Evolutionary conservation across 169 alveolate species (phyloP), one percentile per base, ranked within the genome.

Genomic region (Plasmodium adleri): DNA sequence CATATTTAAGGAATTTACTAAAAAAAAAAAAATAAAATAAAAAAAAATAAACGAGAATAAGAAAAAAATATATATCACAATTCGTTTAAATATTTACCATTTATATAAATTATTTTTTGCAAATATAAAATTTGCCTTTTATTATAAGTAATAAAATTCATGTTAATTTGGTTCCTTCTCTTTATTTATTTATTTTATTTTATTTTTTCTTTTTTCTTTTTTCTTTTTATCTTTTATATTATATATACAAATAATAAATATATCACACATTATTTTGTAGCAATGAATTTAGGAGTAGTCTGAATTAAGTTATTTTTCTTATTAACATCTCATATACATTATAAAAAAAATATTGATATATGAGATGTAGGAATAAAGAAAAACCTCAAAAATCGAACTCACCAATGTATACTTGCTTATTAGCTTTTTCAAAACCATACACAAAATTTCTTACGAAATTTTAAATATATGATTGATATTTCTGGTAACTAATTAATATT

Each of bases 381-480:
- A 85, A 85, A 85, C 72, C 91, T 85, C 91, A 85, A 85, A 85
- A 85, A 85, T 85, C 76, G 91, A 68, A 85, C 91, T 85, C 91
- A 85, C 78, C 83, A 43, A 52, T 74, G 91, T 85, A 85, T 85
- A 85, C 91, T 68, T 85, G 91, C 91, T 85, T 85, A 85, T 85
- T 85, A 71, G 91, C 91, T 85, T 85, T 85, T 85, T 85, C 91
- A 85, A 85, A 85, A 85, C 43, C 85, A 60, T 71, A 72, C 64
- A 32, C 45, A 32, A 32, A 32, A 58, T 1, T 17, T 22, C 56
- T 13, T 45, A 54, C 12, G 47, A 45, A 26, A 32, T 32, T 32
- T 32, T 32, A 32, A 32, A 24, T 24, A 72, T 52, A 85, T 43
- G 87, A 85, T 85, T 85, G 85, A 26, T 15, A 58, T 85, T 85